A percentile compares a stretch with the other conserved stretches of the same genome.
These are phyloP conservation scores for Simplicillium aogashimaense DNA, from an alignment of 2,329 filamentous ascomycete genomes.

Conservation along the genomic window DNA sequence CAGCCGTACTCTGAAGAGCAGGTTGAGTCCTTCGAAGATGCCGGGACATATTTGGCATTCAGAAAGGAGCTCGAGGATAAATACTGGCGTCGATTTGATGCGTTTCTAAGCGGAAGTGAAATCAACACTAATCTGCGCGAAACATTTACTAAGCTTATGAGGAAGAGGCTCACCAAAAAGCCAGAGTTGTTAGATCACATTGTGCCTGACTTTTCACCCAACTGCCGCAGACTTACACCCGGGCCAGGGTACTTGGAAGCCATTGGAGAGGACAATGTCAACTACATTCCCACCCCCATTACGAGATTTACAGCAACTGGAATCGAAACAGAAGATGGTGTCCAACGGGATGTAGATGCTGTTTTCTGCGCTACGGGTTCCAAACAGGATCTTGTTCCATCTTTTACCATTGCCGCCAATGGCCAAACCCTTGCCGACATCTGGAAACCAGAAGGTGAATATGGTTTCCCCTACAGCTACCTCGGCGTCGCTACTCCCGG, in stretches of 20 bases:
- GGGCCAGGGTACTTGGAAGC: conserved; percentile 60
- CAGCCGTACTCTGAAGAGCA: conserved; percentile 45
- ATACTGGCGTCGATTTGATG: conserved; percentile 50
- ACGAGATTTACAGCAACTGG: conserved; percentile 48
- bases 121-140: conserved; percentile 36
- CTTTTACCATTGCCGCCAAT: conserved; percentile 48
- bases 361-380: conserved; percentile 62
- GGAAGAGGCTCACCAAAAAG: conserved; percentile 38
- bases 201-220: conserved; percentile 52
- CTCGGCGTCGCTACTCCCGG: conserved; percentile 52
- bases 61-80: conserved; percentile 47
- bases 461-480: conserved; percentile 59
- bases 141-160: conserved; percentile 40
- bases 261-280: conserved; percentile 50
- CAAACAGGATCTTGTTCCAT: conserved; percentile 42
- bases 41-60: conserved; percentile 48
- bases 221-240: conserved; percentile 55
- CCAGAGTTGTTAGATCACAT: conserved; percentile 45
- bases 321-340: conserved; percentile 50
- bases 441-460: conserved; percentile 45
- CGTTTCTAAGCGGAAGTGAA: conserved; percentile 42
- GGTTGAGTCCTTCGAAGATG: conserved; percentile 46
- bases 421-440: conserved; percentile 42
- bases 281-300: conserved; percentile 48
- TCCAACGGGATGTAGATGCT: conserved; percentile 47